Conservation (phyloP, 2,329 filamentous ascomycete genomes). For the Alternaria gaisen region DNA sequence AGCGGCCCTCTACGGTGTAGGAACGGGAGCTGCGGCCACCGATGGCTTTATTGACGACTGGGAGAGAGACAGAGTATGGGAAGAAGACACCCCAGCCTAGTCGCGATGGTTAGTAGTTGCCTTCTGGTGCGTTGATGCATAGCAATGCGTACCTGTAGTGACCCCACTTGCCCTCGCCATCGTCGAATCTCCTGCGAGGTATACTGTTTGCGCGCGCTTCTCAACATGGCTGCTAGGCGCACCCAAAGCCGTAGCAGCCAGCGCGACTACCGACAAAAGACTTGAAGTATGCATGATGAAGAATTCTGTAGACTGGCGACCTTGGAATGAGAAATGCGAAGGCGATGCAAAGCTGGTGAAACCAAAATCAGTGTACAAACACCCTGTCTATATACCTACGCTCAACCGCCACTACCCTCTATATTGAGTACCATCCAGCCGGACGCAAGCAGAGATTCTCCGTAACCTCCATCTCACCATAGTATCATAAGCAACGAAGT, state of each 20-base stretch:
- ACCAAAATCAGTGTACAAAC: background rate
- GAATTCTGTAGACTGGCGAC: background rate
- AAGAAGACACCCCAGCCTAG: conserved; percentile 72
- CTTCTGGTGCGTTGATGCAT: background rate
- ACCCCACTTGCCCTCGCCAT: conserved; percentile 63
- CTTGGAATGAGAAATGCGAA: background rate
- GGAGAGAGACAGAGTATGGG: conserved; percentile 59
- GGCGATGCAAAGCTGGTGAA: background rate
- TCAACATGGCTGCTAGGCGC: conserved; percentile 32
- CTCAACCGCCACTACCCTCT: background rate
- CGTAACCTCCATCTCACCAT: background rate
- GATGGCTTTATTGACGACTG: conserved; percentile 70
- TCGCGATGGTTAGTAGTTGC: background rate
- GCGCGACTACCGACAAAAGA: conserved; percentile 29
- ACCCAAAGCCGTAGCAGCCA: conserved; percentile 31
- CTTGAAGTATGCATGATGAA: conserved; percentile 17
- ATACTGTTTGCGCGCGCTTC: conserved; percentile 57
- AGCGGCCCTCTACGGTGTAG: conserved; percentile 72
- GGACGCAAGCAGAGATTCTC: background rate
- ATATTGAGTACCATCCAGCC: background rate
- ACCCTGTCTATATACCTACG: background rate
- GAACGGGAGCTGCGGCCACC: conserved; percentile 72
- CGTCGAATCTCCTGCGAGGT: conserved; percentile 69
- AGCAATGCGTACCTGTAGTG: conserved; percentile 46
- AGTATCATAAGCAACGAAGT: background rate